These are phyloP conservation scores for Fusarium napiforme DNA, from an alignment of 2,329 filamentous ascomycete species.

Conservation along the genomic window DNA sequence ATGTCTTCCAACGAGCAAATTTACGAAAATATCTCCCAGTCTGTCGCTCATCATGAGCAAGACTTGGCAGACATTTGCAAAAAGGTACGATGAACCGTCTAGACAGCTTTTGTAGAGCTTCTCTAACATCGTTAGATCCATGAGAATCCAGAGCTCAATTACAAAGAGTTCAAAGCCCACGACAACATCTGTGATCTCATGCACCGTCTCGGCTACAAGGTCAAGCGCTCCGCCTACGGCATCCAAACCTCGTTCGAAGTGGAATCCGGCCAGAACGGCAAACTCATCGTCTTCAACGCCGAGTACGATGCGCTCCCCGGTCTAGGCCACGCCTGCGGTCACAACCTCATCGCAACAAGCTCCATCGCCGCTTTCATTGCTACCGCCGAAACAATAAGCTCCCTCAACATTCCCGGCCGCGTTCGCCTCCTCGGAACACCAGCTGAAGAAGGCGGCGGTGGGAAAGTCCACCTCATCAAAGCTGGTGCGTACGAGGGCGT, in stretches of 20 bases:
- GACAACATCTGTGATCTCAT: conserved; percentile 22
- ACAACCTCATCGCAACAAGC: conserved; percentile 31
- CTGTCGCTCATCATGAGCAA: conserved; percentile 17
- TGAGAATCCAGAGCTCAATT: conserved; percentile 27
- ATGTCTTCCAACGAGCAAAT: conserved; percentile 6
- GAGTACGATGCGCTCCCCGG: conserved; percentile 32
- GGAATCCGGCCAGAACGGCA: conserved; percentile 23
- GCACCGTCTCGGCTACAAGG: conserved; percentile 7
- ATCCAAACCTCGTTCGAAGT: conserved; percentile 26
- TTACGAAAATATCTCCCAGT: conserved; percentile 20
- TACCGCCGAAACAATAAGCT: conserved; percentile 25
- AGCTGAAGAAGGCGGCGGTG: conserved; percentile 64
- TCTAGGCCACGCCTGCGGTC: conserved; percentile 29
- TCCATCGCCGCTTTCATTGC: conserved; percentile 29
- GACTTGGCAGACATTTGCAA: conserved; percentile 30
- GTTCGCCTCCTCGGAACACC: conserved; percentile 56
- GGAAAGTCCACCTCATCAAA: conserved; percentile 59
- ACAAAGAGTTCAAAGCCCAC: conserved; percentile 24
- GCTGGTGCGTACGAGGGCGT: conserved; percentile 57
- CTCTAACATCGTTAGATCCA: neutral
- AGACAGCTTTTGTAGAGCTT: fast-evolving
- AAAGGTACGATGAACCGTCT: neutral
- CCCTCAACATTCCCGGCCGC: neutral
- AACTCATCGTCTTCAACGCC: conserved; percentile 29
- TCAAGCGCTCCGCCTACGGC: conserved; percentile 15